These are phyloP conservation scores for Solanum tacnaense DNA, from an alignment of 257 asterid species.

Conservation along the genomic window DNA sequence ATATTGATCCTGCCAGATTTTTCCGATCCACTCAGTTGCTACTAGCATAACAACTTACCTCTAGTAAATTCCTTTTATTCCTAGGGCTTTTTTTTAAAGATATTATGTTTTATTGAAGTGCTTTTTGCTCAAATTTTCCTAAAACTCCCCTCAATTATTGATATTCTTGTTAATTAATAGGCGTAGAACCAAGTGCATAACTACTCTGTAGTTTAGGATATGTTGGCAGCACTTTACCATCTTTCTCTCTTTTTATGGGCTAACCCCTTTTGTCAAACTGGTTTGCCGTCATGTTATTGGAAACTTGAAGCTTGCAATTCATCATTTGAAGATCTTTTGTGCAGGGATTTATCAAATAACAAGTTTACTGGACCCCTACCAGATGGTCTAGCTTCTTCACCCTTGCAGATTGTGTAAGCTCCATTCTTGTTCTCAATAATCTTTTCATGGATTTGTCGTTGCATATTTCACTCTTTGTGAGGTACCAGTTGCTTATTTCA, in stretches of 20 bases:
- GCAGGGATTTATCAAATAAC: constrained; percentile 87
- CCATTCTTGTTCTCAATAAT: not conserved
- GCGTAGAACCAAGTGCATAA: not conserved
- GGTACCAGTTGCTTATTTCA: not conserved
- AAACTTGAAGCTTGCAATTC: not conserved
- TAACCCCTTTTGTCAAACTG: not conserved
- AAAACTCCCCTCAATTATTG: not conserved
- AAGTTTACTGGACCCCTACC: constrained; percentile 75
- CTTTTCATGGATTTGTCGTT: not conserved
- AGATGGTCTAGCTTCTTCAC: constrained; percentile 59
- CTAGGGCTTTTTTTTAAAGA: not conserved
- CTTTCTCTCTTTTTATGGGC: not conserved
- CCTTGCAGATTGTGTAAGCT: constrained; percentile 83
- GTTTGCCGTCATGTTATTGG: not conserved
- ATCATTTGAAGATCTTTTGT: constrained; percentile 8
- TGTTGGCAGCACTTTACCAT: not conserved
- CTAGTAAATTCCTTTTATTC: not conserved
- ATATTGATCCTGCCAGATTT: not conserved
- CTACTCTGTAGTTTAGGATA: not conserved
- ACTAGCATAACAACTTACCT: not conserved
- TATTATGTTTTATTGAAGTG: not conserved
- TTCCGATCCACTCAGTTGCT: not conserved
- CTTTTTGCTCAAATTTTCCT: not conserved
- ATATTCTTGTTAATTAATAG: not conserved
- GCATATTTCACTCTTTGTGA: not conserved